A percentile compares a stretch with the other conserved stretches of the same genome.
These are phyloP conservation scores for Stephanodiscus triporus DNA, from an alignment of 108 stramenopile species.

Conservation along the genomic window DNA sequence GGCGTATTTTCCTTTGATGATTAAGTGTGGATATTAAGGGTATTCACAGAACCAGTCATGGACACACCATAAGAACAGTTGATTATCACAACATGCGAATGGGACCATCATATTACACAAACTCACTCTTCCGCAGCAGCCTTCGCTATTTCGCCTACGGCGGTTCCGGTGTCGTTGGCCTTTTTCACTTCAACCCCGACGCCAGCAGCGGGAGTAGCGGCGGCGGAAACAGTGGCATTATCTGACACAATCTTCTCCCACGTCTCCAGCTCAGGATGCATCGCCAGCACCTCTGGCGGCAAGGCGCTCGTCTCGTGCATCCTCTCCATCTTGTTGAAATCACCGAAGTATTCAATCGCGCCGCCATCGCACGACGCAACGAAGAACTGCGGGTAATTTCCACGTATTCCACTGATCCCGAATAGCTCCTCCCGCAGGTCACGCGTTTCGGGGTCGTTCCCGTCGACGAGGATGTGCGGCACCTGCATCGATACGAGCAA, in stretches of 20 bases:
- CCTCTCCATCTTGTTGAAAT: slow-evolving; percentile 56
- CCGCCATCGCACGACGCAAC: slow-evolving; percentile 47
- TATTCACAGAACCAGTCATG: neutral
- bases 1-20: neutral
- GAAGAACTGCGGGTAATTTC: slow-evolving; percentile 85
- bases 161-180: no score
- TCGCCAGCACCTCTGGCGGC: slow-evolving; percentile 53
- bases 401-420: slow-evolving; percentile 64
- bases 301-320: slow-evolving; percentile 65
- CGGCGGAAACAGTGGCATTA: no score
- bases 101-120: neutral
- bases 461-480: slow-evolving; percentile 60
- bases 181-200: no score
- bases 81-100: neutral
- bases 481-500: slow-evolving; percentile 38
- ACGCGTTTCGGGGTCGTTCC: slow-evolving; percentile 49
- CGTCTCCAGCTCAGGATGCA: slow-evolving; percentile 57
- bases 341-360: slow-evolving; percentile 53
- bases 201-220: neutral
- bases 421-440: slow-evolving; percentile 66
- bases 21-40: neutral
- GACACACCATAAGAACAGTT: neutral
- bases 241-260: slow-evolving; percentile 51
- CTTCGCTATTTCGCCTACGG: neutral
- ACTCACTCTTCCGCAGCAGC: slow-evolving; percentile 9